Evolutionary conservation across 352 stramenopile genomes (phyloP).

Genomic region (Phytopythium delawarense): DNA sequence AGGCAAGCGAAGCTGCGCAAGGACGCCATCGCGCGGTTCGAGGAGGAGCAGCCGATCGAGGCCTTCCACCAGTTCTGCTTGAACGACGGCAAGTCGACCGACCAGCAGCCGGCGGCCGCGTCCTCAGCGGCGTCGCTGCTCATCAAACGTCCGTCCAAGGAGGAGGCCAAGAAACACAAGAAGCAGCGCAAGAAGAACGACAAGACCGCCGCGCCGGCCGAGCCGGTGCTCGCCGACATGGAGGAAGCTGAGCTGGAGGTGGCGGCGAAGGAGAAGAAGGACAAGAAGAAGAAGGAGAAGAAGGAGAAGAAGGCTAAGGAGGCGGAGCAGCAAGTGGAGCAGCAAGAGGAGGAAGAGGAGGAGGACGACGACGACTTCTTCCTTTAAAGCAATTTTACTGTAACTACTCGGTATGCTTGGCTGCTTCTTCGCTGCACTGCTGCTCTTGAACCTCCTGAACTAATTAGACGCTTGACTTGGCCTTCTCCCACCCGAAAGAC

Average conservation of each 20-base stretch:
- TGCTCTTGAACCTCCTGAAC: not conserved
- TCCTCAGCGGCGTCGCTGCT: constrained; percentile 39
- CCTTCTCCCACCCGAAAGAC: not conserved
- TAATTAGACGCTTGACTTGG: not conserved
- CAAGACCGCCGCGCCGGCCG: constrained; percentile 21
- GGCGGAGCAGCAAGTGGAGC: constrained; percentile 12
- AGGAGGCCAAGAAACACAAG: constrained; percentile 68
- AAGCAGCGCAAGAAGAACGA: constrained; percentile 47
- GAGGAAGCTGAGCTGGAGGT: constrained; percentile 18
- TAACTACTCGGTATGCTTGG: not conserved
- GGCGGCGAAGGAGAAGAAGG: constrained; percentile 13
- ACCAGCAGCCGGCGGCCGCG: constrained; percentile 12
- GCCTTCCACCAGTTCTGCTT: constrained; percentile 77
- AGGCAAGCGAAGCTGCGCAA: constrained; percentile 43
- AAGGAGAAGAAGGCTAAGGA: constrained; percentile 37
- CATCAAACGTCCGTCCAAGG: constrained; percentile 63
- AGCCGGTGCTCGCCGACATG: constrained; percentile 44
- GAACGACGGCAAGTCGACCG: constrained; percentile 39
- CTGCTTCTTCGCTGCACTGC: not conserved
- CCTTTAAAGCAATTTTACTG: constrained; percentile 19
- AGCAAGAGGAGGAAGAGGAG: constrained; percentile 16
- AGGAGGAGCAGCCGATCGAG: constrained; percentile 48
- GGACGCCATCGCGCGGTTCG: constrained; percentile 43
- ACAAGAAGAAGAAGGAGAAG: constrained; percentile 20
- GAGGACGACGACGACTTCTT: constrained; percentile 62